These are phyloP conservation scores for Saccharomyces hybrid DNA, from an alignment of 1,139 yeast species.

Conservation along the genomic window DNA sequence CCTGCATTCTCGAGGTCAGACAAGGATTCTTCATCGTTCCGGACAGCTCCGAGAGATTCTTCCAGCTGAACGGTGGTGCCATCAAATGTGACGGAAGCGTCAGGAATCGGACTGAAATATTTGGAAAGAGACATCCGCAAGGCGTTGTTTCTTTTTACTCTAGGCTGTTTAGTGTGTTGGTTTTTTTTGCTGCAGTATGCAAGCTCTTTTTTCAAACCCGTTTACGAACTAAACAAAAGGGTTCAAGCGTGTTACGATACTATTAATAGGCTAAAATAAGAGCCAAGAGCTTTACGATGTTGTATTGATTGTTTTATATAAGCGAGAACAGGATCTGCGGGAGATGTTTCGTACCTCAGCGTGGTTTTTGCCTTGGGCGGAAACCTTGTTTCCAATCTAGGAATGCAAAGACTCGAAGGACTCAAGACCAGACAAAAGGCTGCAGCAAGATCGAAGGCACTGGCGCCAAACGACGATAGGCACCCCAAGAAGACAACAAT, in stretches of 20 bases:
- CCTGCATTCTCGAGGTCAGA: neutral
- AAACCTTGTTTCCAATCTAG: neutral
- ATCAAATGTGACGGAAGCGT: constrained; percentile 23
- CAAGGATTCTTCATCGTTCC: constrained; percentile 3
- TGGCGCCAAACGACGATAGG: neutral
- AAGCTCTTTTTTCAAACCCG: neutral
- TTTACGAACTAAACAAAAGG: neutral
- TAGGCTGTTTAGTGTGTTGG: neutral
- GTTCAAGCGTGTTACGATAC: neutral
- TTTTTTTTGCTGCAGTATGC: neutral
- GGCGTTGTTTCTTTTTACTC: neutral
- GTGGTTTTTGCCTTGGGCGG: neutral
- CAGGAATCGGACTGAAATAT: constrained; percentile 22
- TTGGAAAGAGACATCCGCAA: constrained; percentile 19
- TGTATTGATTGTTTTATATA: neutral
- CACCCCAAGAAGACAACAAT: neutral
- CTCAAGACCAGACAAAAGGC: neutral
- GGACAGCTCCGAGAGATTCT: constrained; percentile 4
- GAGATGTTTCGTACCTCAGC: neutral
- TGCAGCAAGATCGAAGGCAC: neutral
- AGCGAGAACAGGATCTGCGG: neutral
- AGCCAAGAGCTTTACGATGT: neutral
- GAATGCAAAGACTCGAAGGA: neutral
- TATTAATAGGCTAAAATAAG: neutral
- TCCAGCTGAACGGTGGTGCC: constrained; percentile 16